Percentiles rank a stretch among this genome's conserved stretches.
phyloP scores from a whole-genome alignment of 345 rosid genomes.

The Ceriops decandra region DNA sequence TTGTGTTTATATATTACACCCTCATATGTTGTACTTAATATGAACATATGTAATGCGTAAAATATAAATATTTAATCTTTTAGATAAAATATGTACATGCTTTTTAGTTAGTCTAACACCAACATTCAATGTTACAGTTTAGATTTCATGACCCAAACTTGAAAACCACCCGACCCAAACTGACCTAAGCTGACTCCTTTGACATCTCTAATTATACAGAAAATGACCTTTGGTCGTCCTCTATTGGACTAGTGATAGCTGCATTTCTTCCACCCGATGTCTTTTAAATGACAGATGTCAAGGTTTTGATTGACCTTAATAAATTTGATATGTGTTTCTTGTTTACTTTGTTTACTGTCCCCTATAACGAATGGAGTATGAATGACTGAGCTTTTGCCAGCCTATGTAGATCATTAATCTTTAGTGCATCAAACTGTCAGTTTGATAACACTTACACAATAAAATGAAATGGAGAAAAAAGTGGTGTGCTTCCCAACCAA shows the following conservation, averaged over 20 bases:
- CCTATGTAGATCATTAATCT: neutral
- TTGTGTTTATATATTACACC: too few species aligned
- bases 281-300: neutral
- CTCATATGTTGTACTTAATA: too few species aligned
- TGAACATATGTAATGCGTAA: too few species aligned
- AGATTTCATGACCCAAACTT: constrained; percentile 22
- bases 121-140: too few species aligned
- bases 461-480: neutral
- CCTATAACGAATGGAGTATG: neutral
- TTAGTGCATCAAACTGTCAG: neutral
- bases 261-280: neutral
- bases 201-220: neutral
- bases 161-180: neutral
- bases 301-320: neutral
- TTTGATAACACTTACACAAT: neutral
- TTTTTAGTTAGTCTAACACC: too few species aligned
- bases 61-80: too few species aligned
- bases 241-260: neutral
- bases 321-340: neutral
- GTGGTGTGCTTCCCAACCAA: neutral
- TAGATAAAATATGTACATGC: too few species aligned
- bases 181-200: too few species aligned
- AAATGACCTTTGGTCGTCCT: neutral
- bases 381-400: neutral
- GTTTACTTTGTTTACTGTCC: neutral